Evolutionary conservation across 2,329 filamentous ascomycete genomes (phyloP), one percentile per base, ranked within the genome.

Genomic region (Zymoseptoria brevis): DNA sequence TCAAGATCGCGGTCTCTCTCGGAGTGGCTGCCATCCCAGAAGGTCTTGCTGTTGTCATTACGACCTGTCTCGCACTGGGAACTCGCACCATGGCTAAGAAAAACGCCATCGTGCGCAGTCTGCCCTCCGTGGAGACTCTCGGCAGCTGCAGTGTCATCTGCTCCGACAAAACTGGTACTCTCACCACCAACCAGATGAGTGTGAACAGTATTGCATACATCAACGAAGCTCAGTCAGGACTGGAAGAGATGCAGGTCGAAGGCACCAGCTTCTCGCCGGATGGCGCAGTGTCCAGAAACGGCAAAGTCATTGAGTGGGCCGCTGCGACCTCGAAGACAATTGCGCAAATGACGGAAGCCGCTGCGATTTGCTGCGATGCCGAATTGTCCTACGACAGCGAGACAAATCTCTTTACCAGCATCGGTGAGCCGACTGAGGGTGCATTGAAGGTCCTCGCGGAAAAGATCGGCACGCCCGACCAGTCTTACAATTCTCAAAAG

Each of bases 171-270:
- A 99, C 94, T 4, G 95, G 94, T 67, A 99, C 94, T 54, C 78
- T 99, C 72, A 99, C 94, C 9, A 99, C 94, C 49, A 99, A 99
- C 78, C 92, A 97, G 77, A 99, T 99, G 94, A 97, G 94, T 72
- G 94, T 96, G 58, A 94, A 87, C 79, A 96, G 93, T 76, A 78
- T 97, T 58, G 89, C 96, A 53, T 90, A 92, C 72, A 81, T 99
- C 66, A 87, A 84, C 68, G 85, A 88, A 66, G 75, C 83, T 60
- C 92, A 90, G 54, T 83, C 79, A 57, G 87, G 84, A 60, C 79
- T 97, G 22, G 89, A 92, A 68, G 92, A 96, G 73, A 82, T 96
- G 53, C 87, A 94, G 62, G 88, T 99, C 29, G 87, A 96, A 73
- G 94, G 94, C 51, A 96, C 91, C 1, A 97, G 90, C 53, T 97